phyloP scores from a whole-genome alignment of 345 rosid species.

The Orychophragmus violaceus region DNA sequence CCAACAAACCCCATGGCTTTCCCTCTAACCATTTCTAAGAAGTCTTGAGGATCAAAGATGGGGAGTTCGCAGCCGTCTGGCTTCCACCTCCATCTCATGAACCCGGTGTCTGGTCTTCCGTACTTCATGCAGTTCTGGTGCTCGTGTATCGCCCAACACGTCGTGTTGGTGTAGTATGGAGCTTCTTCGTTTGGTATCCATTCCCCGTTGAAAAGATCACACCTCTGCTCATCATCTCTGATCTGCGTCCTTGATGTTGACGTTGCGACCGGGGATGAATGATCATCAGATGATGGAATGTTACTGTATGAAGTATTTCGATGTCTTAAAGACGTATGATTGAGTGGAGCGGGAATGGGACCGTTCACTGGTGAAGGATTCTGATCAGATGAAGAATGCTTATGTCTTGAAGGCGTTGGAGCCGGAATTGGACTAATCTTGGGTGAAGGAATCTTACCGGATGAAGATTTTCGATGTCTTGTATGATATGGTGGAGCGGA shows the following conservation, averaged over 20 bases:
- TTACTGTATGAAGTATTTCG: background rate
- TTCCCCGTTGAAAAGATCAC: conserved; percentile 75
- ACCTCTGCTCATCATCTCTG: conserved; percentile 20
- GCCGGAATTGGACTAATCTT: background rate
- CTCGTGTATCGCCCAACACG: conserved; percentile 80
- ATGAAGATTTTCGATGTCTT: background rate
- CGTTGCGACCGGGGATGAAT: background rate
- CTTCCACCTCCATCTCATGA: conserved; percentile 81
- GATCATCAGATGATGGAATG: conserved; percentile 7
- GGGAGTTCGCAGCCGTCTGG: conserved; percentile 79
- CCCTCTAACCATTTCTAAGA: conserved; percentile 60
- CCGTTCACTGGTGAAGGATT: background rate
- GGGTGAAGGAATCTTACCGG: background rate
- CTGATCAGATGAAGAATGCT: background rate
- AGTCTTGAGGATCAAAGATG: conserved; percentile 60
- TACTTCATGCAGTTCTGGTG: conserved; percentile 83
- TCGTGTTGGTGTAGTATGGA: conserved; percentile 76
- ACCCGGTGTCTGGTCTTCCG: conserved; percentile 68
- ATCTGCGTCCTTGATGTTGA: background rate
- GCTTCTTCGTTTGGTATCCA: conserved; percentile 66
- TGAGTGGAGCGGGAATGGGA: background rate
- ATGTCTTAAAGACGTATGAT: background rate
- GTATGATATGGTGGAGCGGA: background rate
- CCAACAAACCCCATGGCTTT: conserved; percentile 85
- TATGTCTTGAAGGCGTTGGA: background rate